Evolutionary conservation across 2,329 filamentous ascomycete species (phyloP), one percentile per base, ranked within the genome.

Genomic region (Fusarium subglutinans): DNA sequence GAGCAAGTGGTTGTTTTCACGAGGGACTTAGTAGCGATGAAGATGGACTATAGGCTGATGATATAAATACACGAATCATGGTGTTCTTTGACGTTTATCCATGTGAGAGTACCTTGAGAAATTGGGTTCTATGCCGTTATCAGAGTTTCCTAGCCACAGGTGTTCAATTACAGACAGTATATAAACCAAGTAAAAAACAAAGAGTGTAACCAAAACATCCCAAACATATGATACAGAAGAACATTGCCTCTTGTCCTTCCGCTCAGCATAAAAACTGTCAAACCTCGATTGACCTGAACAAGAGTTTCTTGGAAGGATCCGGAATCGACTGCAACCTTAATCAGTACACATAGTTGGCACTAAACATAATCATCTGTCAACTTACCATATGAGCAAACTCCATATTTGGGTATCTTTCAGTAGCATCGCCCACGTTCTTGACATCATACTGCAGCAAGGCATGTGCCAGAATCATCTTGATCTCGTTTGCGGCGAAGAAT

Each of bases 311-410:
- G 4, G 48, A 35, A 11, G n/a, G 48, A 15, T 53, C 48, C 6
- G 48, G 30, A 20, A 53, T 53, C 35, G 30, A 53, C 30, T 53
- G 3, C 3, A 3, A 8, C 17, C 1, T 35, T 1, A 0, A 4
- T 51, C 3, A 35, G 30, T 35, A 20, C 22, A 35, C 0, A 8
- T 10, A 5, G 2, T 18, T 4, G 15, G 4, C 8, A 14, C 15
- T 18, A 8, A 1, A 18, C 8, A 4, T 13, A 8, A 2, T 26
- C n/a, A 20, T 53, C 0, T n/a, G 13, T 12, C 6, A 2, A 20
- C 48, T 11, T 35, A 53, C 48, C 48, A 35, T 35, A 53, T 53
- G n/a, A 53, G 30, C 30, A 26, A 53, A 53, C 9, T 53, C 48
- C 12, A 53, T 24, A 2, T 53, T 53, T 0, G 48, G 30, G n/a